These are phyloP conservation scores for Biscogniauxia sp. DNA, from an alignment of 2,329 filamentous ascomycete species.

Conservation along the genomic window DNA sequence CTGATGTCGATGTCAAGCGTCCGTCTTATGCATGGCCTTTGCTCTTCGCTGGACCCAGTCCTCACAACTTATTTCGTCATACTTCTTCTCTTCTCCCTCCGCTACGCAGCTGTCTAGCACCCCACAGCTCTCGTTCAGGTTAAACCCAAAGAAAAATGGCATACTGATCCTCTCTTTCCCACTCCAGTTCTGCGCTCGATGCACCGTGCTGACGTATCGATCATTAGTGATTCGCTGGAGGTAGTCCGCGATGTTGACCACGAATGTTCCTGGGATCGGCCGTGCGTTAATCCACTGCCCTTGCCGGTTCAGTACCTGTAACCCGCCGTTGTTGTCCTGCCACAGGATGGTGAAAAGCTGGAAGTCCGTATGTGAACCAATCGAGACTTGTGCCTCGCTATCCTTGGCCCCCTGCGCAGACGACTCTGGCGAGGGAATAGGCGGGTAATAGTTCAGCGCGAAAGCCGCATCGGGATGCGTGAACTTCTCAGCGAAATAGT, in stretches of 20 bases:
- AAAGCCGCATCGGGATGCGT: constrained; percentile 33
- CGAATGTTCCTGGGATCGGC: constrained; percentile 41
- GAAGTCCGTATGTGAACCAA: constrained; percentile 48
- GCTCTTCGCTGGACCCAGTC: constrained; percentile 39
- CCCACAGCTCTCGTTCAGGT: constrained; percentile 39
- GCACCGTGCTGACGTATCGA: constrained; percentile 41
- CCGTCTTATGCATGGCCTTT: constrained; percentile 32
- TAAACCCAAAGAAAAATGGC: constrained; percentile 40
- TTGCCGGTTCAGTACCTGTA: constrained; percentile 44
- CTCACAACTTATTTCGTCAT: constrained; percentile 38
- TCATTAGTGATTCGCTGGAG: constrained; percentile 42
- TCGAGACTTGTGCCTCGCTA: constrained; percentile 30
- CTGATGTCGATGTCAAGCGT: neutral
- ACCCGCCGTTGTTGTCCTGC: constrained; percentile 41
- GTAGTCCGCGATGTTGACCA: constrained; percentile 46
- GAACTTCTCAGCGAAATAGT: constrained; percentile 38
- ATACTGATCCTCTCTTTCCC: constrained; percentile 38
- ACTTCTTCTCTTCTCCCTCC: constrained; percentile 34
- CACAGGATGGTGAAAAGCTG: constrained; percentile 48
- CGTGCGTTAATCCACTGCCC: constrained; percentile 44
- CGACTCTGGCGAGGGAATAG: constrained; percentile 13
- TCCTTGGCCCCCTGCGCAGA: neutral
- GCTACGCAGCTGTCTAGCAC: constrained; percentile 39
- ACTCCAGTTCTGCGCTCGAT: constrained; percentile 38
- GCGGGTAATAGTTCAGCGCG: constrained; percentile 43